Evolutionary conservation across 2,329 filamentous ascomycete species (phyloP).

Genomic region (Leptographium flavum): DNA sequence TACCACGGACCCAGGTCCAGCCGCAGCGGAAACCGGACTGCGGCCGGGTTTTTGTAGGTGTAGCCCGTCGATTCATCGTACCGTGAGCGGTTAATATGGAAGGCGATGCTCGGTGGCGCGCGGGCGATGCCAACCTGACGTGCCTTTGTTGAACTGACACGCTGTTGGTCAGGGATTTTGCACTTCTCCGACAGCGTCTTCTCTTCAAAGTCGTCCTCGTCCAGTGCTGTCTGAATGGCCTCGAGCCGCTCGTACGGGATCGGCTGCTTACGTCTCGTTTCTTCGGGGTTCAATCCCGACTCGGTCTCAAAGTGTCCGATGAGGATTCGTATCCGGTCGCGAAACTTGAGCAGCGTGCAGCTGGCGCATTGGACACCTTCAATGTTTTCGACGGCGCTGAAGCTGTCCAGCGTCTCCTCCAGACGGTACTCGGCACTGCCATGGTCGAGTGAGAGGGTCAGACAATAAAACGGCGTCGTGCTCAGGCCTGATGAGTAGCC

Average conservation of each 20-base stretch:
- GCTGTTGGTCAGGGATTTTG: conserved; percentile 51
- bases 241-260: conserved; percentile 42
- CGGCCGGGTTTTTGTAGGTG: conserved; percentile 71
- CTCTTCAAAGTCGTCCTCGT: conserved; percentile 68
- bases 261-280: conserved; percentile 21
- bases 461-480: conserved; percentile 84
- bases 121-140: conserved; percentile 78
- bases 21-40: conserved; percentile 58
- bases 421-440: conserved; percentile 51
- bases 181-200: conserved; percentile 48
- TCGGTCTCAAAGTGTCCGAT: conserved; percentile 22
- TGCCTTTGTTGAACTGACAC: conserved; percentile 69
- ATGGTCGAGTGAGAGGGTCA: conserved; percentile 68
- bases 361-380: conserved; percentile 83
- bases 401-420: conserved; percentile 68
- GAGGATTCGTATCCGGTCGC: conserved; percentile 32
- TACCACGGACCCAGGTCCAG: conserved; percentile 79
- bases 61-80: conserved; percentile 74
- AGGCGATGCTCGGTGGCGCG: conserved; percentile 62
- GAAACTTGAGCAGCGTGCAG: conserved; percentile 60
- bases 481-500: conserved; percentile 79
- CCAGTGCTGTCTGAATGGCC: conserved; percentile 55
- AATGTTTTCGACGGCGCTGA: conserved; percentile 72
- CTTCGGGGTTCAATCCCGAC: conserved; percentile 23
- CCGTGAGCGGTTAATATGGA: conserved; percentile 85